Conservation (phyloP, 805 yeast species). For the Candida succiphila region DNA sequence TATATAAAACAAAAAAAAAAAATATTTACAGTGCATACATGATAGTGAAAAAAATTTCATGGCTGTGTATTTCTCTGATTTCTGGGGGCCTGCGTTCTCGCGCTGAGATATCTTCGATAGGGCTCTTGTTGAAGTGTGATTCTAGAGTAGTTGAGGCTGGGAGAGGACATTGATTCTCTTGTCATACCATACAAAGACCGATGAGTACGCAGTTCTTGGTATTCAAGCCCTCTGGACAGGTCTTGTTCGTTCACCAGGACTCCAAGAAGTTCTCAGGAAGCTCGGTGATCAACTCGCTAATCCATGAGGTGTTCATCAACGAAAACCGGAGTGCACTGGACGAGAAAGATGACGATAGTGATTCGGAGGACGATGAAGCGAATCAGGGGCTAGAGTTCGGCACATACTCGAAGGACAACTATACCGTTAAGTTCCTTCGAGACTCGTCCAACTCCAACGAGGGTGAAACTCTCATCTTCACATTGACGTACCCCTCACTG, state of each 20-base stretch:
- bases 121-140: too few relatives aligned
- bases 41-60: too few relatives aligned
- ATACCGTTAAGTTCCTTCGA: conserved; percentile 33
- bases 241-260: conserved; percentile 35
- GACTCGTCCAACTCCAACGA: conserved; percentile 26
- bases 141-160: too few relatives aligned
- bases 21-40: too few relatives aligned
- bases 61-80: neutral
- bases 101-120: too few relatives aligned
- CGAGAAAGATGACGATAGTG: conserved; percentile 13
- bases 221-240: conserved; percentile 43
- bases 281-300: conserved; percentile 33
- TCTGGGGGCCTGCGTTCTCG: too few relatives aligned
- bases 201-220: conserved; percentile 42
- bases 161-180: too few relatives aligned
- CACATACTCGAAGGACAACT: conserved; percentile 26
- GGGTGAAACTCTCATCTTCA: conserved; percentile 23
- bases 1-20: too few relatives aligned
- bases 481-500: conserved; percentile 30
- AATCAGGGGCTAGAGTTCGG: too few relatives aligned
- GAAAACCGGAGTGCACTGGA: conserved; percentile 18
- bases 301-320: conserved; percentile 38
- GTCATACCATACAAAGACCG: too few relatives aligned
- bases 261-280: conserved; percentile 28
- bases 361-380: conserved; percentile 12